Evolutionary conservation across 2,329 filamentous ascomycete genomes (phyloP), one percentile per base, ranked within the genome.

Genomic region (Lizonia empirigonia): DNA sequence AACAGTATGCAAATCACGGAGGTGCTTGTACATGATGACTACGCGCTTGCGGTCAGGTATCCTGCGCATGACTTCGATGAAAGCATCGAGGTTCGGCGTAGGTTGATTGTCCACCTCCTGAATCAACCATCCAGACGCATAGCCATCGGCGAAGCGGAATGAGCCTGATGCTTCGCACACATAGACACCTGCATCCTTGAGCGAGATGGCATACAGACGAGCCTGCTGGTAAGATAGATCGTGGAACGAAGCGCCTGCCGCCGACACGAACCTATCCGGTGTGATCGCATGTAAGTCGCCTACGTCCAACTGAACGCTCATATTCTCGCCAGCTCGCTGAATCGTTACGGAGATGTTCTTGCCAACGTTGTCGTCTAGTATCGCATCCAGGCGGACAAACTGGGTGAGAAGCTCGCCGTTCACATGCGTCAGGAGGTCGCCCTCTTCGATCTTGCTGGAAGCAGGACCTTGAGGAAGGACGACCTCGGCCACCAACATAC

Each of bases 181-280:
- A 70, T 90, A 99, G 15, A 99, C 91, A 26, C 94, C 94, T 33
- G 74, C 68, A 42, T 74, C 70, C 71, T 91, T 88, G 64, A 91
- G 89, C 8, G 92, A 87, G 50, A 99, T 92, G 26, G 92, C 93
- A 71, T 97, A 97, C 4, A 97, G 82, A 8, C 94, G 87, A n/a
- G 94, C 91, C 75, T 97, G 92, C 70, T 99, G 94, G 73, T 99
- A 99, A 1, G 95, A 99, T 15, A 99, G 80, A 70, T 96, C 85
- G 76, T 99, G 95, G 79, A 99, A 97, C 52, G 91, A 93, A 19
- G 87, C 94, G 16, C 94, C 95, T 33, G 92, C 90, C 34, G 97
- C 93, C 4, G 91, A 90, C 45, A 97, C 89, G 69, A 97, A 99
- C 54, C 92, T 88, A 75, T 97, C 92, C 12, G 95, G 94, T 3